phyloP scores from a whole-genome alignment of 495 filamentous ascomycete genomes.

The Tuber melanosporum region DNA sequence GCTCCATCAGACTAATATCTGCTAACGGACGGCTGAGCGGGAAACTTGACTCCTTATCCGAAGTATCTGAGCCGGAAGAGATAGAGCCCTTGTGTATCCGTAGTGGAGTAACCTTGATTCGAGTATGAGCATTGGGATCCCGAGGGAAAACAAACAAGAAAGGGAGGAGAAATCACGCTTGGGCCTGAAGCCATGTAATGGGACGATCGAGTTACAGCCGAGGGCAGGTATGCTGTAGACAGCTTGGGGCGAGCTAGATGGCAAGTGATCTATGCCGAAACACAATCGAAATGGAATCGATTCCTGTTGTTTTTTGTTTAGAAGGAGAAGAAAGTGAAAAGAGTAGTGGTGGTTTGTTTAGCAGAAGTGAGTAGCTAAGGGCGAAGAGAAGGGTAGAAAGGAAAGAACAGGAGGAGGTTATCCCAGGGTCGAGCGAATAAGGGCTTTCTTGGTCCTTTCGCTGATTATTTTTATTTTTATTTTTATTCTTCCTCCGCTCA shows the following conservation, averaged over 20 bases:
- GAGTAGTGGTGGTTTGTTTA: background rate
- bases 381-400: constrained; percentile 7
- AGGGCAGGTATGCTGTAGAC: constrained; percentile 12
- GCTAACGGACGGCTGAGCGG: constrained; percentile 51
- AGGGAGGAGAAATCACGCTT: constrained; percentile 20
- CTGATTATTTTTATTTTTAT: background rate
- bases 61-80: constrained; percentile 44
- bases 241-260: background rate
- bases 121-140: constrained; percentile 23
- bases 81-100: constrained; percentile 54
- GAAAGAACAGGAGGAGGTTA: constrained; percentile 23
- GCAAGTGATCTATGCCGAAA: background rate
- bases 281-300: background rate
- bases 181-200: constrained; percentile 30
- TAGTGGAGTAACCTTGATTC: constrained; percentile 51
- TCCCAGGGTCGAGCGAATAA: constrained; percentile 34
- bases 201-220: constrained; percentile 6
- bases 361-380: constrained; percentile 17
- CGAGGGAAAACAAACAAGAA: constrained; percentile 10
- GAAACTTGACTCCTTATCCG: constrained; percentile 44
- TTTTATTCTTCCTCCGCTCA: background rate
- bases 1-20: constrained; percentile 54
- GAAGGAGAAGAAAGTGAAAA: background rate
- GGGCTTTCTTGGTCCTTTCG: constrained; percentile 18
- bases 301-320: background rate